Conservation (phyloP, 1,284 basidiomycete genomes). For the Sanguinoderma infundibulare region DNA sequence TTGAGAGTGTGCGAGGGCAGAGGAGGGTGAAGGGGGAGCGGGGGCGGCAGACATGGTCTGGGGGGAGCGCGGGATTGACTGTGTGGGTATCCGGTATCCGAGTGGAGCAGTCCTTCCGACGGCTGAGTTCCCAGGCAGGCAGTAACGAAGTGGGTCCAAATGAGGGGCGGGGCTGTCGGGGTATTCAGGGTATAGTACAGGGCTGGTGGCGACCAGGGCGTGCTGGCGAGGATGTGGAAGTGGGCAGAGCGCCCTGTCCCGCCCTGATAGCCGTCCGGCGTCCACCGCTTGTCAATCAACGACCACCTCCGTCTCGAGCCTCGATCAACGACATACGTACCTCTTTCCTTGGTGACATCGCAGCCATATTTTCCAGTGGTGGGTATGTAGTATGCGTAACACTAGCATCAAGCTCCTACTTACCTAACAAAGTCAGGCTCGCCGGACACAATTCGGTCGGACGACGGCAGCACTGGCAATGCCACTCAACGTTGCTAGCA, state of each 20-base stretch:
- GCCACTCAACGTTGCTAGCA: too few relatives aligned
- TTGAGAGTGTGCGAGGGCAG: neutral
- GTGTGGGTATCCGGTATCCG: conserved; percentile 20
- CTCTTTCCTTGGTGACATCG: too few relatives aligned
- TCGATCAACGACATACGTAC: too few relatives aligned
- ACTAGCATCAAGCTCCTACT: too few relatives aligned
- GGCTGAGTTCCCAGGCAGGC: neutral
- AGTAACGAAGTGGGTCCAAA: conserved; percentile 4
- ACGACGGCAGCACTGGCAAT: too few relatives aligned
- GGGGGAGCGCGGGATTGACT: conserved; percentile 6
- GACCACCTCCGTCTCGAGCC: too few relatives aligned
- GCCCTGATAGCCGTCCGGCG: neutral
- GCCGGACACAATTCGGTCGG: too few relatives aligned
- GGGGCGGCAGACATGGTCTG: conserved; percentile 19
- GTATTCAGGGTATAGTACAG: conserved; percentile 26
- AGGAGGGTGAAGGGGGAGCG: conserved; percentile 3
- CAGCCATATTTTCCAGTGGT: too few relatives aligned
- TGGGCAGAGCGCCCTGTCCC: conserved; percentile 21
- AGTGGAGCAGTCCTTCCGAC: neutral
- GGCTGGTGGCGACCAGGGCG: conserved; percentile 12
- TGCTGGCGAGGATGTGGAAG: conserved; percentile 12
- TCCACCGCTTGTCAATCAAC: neutral
- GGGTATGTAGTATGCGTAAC: too few relatives aligned
- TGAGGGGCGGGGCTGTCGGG: conserved; percentile 5
- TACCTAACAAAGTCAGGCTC: too few relatives aligned